Evolutionary conservation across 2,329 filamentous ascomycete genomes (phyloP).

Genomic region (Epichloe brachyelytri): DNA sequence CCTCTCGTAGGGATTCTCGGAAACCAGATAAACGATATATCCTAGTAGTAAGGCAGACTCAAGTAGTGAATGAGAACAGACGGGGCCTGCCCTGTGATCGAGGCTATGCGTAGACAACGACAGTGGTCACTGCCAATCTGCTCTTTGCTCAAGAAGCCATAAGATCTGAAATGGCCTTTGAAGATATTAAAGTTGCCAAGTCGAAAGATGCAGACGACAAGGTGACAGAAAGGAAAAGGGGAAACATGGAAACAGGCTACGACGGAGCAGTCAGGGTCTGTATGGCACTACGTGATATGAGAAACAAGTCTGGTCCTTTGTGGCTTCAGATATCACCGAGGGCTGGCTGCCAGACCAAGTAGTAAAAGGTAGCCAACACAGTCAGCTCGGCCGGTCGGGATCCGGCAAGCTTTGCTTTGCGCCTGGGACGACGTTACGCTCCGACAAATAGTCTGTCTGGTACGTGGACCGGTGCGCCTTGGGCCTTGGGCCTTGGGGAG

Average conservation of each 20-base stretch:
- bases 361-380: not conserved
- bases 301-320: not conserved
- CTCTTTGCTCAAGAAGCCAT: not conserved
- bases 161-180: not conserved
- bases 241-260: not conserved
- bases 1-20: too few species aligned
- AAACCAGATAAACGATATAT: too few species aligned
- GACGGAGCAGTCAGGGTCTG: not conserved
- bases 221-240: not conserved
- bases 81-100: not conserved
- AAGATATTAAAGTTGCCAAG: not conserved
- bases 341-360: not conserved
- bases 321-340: not conserved
- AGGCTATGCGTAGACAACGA: not conserved
- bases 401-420: not conserved
- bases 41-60: too few species aligned
- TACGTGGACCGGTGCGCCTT: not conserved
- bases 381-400: not conserved
- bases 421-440: not conserved
- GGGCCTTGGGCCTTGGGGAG: not conserved
- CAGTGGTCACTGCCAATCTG: not conserved
- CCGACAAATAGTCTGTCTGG: conserved; percentile 3
- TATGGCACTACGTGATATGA: not conserved
- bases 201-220: not conserved
- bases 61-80: not conserved